Base-by-base conservation (phyloP, 306 rosid species). In the Gleditsia sinensis region DNA sequence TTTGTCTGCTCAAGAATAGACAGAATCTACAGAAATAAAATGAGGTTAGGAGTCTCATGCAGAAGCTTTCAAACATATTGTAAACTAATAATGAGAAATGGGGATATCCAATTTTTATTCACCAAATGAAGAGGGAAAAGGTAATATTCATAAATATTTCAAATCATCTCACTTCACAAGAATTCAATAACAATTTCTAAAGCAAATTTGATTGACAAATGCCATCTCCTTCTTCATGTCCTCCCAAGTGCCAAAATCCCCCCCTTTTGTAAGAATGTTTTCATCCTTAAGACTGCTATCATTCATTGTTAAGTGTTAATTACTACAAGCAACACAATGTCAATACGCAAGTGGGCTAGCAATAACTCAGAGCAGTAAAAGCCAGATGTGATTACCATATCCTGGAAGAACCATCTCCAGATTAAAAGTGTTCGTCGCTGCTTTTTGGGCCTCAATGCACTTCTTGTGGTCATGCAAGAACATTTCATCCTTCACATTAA, bases 381-480 rank as follows among this genome's bases (percentile, higher is more conserved):
- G 62, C 54, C 36, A 67, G 43, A 17, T 30, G 24, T 24, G 13
- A 50, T n/a, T 73, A 78, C 87, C 88, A 25, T 79, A 77, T 25
- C 56, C 55, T 7, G 88, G 85, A 77, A 87, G 85, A 69, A 84
- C 78, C 61, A 70, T 24, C 17, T 88, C 86, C 8, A 80, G 64
- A 74, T 82, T 53, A 57, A 81, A 83, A 58, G 33, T 17, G 45
- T 19, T 19, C 80, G 57, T 65, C 39, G 80, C 74, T 17, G 54
- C 64, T 16, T 57, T 30, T 25, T 78, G 86, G 32, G 72, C 79
- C 37, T 78, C 77, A 17, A 87, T 58, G 81, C 89, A 87, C 71
- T 83, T 85, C 23, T 61, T 78, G 77, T 87, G 91, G 30, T 87
- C 89, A 34, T 84, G 91, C 81, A 75, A 78, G 81, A 80, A 78